Percentiles rank a stretch among this genome's conserved stretches.
phyloP scores from a whole-genome alignment of 2,329 filamentous ascomycete species.

The Colletotrichum tabaci region DNA sequence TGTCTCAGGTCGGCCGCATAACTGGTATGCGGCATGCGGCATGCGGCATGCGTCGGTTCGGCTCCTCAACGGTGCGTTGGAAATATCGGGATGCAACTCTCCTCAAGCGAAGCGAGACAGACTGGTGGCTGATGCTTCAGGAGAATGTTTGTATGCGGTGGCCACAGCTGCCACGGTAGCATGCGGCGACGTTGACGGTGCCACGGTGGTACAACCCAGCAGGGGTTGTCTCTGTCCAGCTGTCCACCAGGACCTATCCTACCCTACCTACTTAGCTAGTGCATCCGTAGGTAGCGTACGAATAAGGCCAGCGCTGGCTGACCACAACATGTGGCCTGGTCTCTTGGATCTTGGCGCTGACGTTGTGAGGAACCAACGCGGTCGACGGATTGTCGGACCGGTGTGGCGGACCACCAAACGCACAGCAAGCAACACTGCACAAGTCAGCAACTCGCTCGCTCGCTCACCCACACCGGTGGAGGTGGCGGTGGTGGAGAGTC shows the following conservation, averaged over 20 bases:
- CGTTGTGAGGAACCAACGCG: background rate
- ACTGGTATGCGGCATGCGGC: slow-evolving; percentile 40
- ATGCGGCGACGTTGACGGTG: slow-evolving; percentile 3
- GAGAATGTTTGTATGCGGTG: background rate
- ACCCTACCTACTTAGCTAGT: no score
- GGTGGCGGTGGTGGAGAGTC: slow-evolving; percentile 5
- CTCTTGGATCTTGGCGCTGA: background rate
- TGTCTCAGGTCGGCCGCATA: slow-evolving; percentile 40
- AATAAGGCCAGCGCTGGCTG: background rate
- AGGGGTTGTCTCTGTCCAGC: background rate
- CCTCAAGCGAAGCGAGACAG: slow-evolving; percentile 1
- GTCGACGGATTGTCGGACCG: slow-evolving; percentile 4
- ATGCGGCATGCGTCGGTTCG: slow-evolving; percentile 33
- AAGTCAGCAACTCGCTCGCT: background rate
- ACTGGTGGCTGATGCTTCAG: background rate
- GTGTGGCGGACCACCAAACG: background rate
- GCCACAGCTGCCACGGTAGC: background rate
- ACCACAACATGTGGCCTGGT: background rate
- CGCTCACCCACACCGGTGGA: background rate
- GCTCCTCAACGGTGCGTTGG: slow-evolving; percentile 34
- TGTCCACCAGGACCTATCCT: no score
- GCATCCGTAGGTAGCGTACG: no score
- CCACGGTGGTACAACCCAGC: background rate
- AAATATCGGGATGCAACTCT: slow-evolving; percentile 18
- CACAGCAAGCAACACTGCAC: background rate